Percentiles rank a stretch among this genome's conserved stretches.
phyloP scores from a whole-genome alignment of 1,139 yeast species.

The Blastobotrys ciferrii region DNA sequence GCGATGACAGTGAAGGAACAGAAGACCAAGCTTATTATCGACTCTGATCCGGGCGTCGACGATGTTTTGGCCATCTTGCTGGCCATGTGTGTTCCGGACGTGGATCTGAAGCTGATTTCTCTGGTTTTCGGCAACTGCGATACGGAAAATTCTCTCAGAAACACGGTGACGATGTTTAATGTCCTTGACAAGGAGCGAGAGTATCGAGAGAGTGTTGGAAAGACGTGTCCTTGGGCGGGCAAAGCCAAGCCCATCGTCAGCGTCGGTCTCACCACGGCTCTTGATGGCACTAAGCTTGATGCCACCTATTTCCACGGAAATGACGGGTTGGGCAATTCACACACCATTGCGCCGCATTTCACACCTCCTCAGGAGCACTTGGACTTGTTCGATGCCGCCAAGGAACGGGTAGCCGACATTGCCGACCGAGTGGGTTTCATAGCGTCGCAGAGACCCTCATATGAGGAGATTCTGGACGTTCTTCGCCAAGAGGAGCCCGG shows the following conservation, averaged over 20 bases:
- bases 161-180: conserved; percentile 37
- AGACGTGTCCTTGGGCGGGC: conserved; percentile 26
- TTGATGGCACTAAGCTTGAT: conserved; percentile 35
- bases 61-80: conserved; percentile 41
- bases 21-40: conserved; percentile 34
- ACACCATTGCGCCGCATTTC: conserved; percentile 36
- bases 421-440: conserved; percentile 28
- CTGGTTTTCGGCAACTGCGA: conserved; percentile 43
- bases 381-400: conserved; percentile 24
- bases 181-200: conserved; percentile 36
- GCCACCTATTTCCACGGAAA: conserved; percentile 44
- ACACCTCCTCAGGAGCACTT: conserved; percentile 36
- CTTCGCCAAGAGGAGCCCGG: conserved; percentile 36
- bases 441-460: conserved; percentile 34
- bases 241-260: conserved; percentile 36
- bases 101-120: conserved; percentile 39
- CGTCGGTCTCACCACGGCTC: conserved; percentile 36
- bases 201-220: conserved; percentile 26
- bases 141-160: conserved; percentile 37
- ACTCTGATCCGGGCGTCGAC: conserved; percentile 45
- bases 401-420: conserved; percentile 12
- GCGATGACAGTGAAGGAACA: background rate
- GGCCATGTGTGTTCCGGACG: conserved; percentile 36
- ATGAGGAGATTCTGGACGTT: conserved; percentile 38
- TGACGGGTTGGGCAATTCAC: conserved; percentile 44